These are phyloP conservation scores for Acer saccharum DNA, from an alignment of 345 rosid genomes.

Conservation along the genomic window DNA sequence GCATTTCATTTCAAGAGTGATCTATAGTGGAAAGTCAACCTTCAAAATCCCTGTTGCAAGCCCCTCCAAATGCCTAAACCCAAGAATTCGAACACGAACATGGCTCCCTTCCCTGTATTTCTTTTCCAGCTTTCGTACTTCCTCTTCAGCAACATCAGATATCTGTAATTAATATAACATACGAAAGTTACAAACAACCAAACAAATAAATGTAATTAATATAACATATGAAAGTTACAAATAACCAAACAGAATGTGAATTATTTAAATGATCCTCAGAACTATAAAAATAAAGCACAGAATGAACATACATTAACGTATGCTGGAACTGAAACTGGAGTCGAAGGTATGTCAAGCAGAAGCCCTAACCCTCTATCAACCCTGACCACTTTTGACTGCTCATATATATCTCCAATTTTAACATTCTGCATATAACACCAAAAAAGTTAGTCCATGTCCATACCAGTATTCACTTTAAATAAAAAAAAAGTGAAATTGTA, in stretches of 20 bases:
- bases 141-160: constrained; percentile 86
- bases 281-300: constrained; percentile 2
- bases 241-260: constrained; percentile 14
- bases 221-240: constrained; percentile 19
- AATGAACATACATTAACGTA: constrained; percentile 71
- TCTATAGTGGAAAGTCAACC: constrained; percentile 44
- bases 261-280: constrained; percentile 13
- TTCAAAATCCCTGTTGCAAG: constrained; percentile 84
- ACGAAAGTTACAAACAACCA: constrained; percentile 19
- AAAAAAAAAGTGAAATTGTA: neutral
- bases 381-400: constrained; percentile 78
- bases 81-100: constrained; percentile 88
- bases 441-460: constrained; percentile 8
- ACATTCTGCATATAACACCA: constrained; percentile 58
- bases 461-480: neutral
- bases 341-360: constrained; percentile 83
- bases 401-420: constrained; percentile 75
- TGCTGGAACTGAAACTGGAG: constrained; percentile 65
- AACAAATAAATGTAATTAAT: constrained; percentile 24
- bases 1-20: constrained; percentile 8
- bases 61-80: constrained; percentile 90
- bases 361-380: constrained; percentile 83
- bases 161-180: constrained; percentile 41
- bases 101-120: constrained; percentile 73
- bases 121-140: constrained; percentile 71